Conservation (phyloP, 805 yeast genomes). For the Teunomyces panamensis region DNA sequence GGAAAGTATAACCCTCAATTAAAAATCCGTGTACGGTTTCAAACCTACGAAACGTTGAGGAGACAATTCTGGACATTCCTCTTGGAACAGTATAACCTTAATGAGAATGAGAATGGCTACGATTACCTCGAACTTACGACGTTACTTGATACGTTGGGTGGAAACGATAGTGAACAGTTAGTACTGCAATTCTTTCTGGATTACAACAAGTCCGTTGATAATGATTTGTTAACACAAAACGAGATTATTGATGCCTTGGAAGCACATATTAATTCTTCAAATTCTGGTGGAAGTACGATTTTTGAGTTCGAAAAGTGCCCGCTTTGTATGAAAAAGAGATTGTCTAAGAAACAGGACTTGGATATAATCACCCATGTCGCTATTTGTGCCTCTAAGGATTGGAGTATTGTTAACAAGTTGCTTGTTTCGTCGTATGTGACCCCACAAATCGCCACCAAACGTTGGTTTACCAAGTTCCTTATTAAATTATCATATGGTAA, state of each 20-base stretch:
- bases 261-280: conserved; percentile 24
- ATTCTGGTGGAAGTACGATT: conserved; percentile 32
- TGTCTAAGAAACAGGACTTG: conserved; percentile 50
- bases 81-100: conserved; percentile 50
- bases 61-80: conserved; percentile 68
- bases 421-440: conserved; percentile 72
- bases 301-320: conserved; percentile 76
- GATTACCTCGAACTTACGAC: conserved; percentile 61
- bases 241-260: conserved; percentile 50
- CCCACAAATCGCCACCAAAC: conserved; percentile 74
- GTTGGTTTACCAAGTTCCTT: conserved; percentile 83
- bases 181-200: conserved; percentile 51
- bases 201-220: conserved; percentile 49
- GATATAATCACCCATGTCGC: conserved; percentile 87
- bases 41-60: conserved; percentile 62
- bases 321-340: conserved; percentile 62
- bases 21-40: conserved; percentile 59
- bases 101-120: conserved; percentile 37
- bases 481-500: conserved; percentile 87
- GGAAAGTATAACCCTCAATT: conserved; percentile 51
- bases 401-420: conserved; percentile 65
- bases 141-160: conserved; percentile 64
- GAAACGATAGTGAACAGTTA: conserved; percentile 49
- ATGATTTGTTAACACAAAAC: conserved; percentile 44
- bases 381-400: conserved; percentile 75